phyloP scores from a whole-genome alignment of 140 eudicot genomes.

The Anethum foeniculum region DNA sequence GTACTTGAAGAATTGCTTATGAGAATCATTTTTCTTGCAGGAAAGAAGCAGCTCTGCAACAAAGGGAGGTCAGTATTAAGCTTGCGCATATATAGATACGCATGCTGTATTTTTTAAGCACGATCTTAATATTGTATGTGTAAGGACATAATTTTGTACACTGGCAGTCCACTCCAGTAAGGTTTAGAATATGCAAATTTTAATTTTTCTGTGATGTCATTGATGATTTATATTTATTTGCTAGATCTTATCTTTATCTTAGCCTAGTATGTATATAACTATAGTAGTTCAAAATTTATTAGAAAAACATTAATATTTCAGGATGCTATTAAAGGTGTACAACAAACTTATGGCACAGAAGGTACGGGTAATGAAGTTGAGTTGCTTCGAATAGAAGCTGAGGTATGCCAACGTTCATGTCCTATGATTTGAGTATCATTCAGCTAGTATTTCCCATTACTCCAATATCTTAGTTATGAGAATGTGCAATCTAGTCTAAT shows the following conservation, averaged over 20 bases:
- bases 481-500: slow-evolving; percentile 9
- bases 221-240: not conserved
- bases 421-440: slow-evolving; percentile 20
- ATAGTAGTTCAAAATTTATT: not conserved
- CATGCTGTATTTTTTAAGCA: not conserved
- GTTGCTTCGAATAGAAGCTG: slow-evolving; percentile 64
- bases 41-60: slow-evolving; percentile 89
- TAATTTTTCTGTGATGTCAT: not conserved
- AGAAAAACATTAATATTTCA: slow-evolving; percentile 6
- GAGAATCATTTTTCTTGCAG: slow-evolving; percentile 23
- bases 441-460: not conserved
- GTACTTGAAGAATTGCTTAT: slow-evolving; percentile 10
- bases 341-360: slow-evolving; percentile 33
- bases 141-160: not conserved
- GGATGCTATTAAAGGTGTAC: slow-evolving; percentile 75
- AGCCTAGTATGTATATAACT: not conserved
- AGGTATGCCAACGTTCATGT: slow-evolving; percentile 42
- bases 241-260: not conserved
- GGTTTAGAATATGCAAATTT: not conserved
- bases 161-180: not conserved
- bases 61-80: slow-evolving; percentile 65
- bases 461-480: not conserved
- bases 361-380: slow-evolving; percentile 45
- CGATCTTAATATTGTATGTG: not conserved
- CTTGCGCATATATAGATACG: not conserved